Conservation (phyloP, 148 eudicot species). For the Nyssa sinensis region DNA sequence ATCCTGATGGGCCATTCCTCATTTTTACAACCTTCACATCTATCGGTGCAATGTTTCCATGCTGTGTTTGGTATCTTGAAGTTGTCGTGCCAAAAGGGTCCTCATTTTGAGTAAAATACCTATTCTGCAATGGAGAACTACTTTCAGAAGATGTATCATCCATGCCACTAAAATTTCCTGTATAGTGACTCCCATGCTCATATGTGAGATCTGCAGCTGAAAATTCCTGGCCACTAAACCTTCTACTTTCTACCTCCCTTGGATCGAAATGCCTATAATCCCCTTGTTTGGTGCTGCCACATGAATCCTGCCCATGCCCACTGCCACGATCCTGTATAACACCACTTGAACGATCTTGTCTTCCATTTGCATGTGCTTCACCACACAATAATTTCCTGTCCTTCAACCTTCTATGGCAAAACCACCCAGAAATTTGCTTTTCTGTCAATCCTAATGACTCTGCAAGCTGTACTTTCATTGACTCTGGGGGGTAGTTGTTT, state of each 20-base stretch:
- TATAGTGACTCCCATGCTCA: conserved; percentile 42
- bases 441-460: conserved; percentile 68
- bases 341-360: conserved; percentile 75
- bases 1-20: conserved; percentile 81
- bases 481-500: conserved; percentile 82
- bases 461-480: conserved; percentile 67
- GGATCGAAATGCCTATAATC: conserved; percentile 53
- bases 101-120: conserved; percentile 34
- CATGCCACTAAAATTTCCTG: conserved; percentile 36
- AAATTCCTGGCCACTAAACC: conserved; percentile 42
- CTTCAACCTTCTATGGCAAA: conserved; percentile 96
- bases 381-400: conserved; percentile 59
- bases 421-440: conserved; percentile 96
- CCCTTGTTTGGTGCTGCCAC: conserved; percentile 93
- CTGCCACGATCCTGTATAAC: conserved; percentile 84
- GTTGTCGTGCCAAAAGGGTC: conserved; percentile 32
- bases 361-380: conserved; percentile 55
- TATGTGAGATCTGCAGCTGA: conserved; percentile 47
- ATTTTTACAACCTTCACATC: conserved; percentile 28
- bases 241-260: conserved; percentile 82
- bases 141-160: conserved; percentile 85
- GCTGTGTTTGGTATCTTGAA: conserved; percentile 45
- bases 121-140: conserved; percentile 51
- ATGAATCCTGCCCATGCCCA: conserved; percentile 86
- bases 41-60: conserved; percentile 22